Conservation (phyloP, 169 alveolate genomes). For the Plasmodium inui region DNA sequence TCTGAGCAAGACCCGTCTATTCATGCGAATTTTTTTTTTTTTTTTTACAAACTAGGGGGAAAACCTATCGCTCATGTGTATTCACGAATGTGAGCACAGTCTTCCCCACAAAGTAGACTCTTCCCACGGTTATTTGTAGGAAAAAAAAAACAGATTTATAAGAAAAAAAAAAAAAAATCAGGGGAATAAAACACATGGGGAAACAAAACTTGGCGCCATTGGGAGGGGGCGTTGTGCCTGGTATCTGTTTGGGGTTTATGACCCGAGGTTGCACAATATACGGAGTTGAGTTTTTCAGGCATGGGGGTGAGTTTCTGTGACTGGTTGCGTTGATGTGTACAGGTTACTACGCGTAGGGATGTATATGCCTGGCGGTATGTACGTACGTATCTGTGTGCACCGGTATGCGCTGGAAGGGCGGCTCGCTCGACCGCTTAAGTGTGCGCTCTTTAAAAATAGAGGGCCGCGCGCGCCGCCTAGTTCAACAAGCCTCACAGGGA, state of each 20-base stretch:
- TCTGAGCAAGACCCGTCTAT: not conserved
- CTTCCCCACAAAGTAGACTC: constrained; percentile 1
- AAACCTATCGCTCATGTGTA: not conserved
- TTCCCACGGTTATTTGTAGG: not conserved
- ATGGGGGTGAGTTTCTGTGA: not conserved
- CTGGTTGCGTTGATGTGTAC: not conserved
- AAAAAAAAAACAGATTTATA: not conserved
- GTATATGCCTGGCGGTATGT: not conserved
- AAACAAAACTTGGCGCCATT: constrained; percentile 7
- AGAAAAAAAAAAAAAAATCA: not conserved
- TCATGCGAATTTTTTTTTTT: not conserved
- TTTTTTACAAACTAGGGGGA: not conserved
- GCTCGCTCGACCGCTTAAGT: not conserved
- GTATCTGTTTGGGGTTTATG: not conserved
- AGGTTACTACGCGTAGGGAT: not conserved
- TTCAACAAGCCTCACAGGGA: not conserved
- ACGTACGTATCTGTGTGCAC: not conserved
- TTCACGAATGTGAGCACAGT: not conserved
- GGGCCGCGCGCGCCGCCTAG: not conserved
- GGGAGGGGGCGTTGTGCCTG: not conserved
- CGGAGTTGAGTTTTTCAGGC: not conserved
- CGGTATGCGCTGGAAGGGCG: not conserved
- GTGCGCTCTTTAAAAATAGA: not conserved
- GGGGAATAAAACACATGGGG: not conserved
- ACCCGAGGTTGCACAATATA: not conserved